These are phyloP conservation scores for Neonectria faginata DNA, from an alignment of 2,329 filamentous ascomycete species.

Conservation along the genomic window DNA sequence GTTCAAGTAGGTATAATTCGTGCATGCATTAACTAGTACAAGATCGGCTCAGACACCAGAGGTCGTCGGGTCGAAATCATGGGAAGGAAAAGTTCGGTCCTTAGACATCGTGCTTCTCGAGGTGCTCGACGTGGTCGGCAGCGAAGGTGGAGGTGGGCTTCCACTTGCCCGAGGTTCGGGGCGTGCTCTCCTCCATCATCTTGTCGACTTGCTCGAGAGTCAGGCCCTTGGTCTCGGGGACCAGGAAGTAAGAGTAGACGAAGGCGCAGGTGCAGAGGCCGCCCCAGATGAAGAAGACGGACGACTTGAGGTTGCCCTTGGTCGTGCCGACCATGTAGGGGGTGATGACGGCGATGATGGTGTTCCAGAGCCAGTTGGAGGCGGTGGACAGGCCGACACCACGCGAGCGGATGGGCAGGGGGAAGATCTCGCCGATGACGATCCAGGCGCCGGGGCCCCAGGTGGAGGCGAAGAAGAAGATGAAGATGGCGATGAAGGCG, in stretches of 20 bases:
- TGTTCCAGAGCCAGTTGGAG: slow-evolving; percentile 88
- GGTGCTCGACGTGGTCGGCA: slow-evolving; percentile 47
- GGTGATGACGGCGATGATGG: slow-evolving; percentile 72
- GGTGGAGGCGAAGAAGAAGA: slow-evolving; percentile 82
- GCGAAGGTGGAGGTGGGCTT: slow-evolving; percentile 78
- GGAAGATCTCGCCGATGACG: slow-evolving; percentile 81
- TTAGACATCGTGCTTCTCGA: slow-evolving; percentile 38
- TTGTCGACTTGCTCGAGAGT: slow-evolving; percentile 80
- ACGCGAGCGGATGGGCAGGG: slow-evolving; percentile 85
- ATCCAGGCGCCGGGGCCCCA: slow-evolving; percentile 79
- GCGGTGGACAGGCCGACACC: slow-evolving; percentile 89
- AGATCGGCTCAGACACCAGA: background rate
- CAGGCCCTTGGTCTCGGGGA: slow-evolving; percentile 81
- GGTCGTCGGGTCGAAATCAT: background rate
- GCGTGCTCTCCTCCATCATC: slow-evolving; percentile 89
- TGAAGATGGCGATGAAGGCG: slow-evolving; percentile 82
- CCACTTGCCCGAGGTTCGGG: slow-evolving; percentile 82
- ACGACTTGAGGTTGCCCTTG: slow-evolving; percentile 57
- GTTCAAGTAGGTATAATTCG: slow-evolving; percentile 24
- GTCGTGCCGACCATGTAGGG: slow-evolving; percentile 71
- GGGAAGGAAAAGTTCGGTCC: background rate
- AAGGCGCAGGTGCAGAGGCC: slow-evolving; percentile 67
- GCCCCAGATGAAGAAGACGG: slow-evolving; percentile 72
- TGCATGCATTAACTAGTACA: slow-evolving; percentile 20
- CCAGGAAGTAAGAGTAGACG: slow-evolving; percentile 68